phyloP scores from a whole-genome alignment of 169 alveolate genomes.

The Plasmodium vivax region DNA sequence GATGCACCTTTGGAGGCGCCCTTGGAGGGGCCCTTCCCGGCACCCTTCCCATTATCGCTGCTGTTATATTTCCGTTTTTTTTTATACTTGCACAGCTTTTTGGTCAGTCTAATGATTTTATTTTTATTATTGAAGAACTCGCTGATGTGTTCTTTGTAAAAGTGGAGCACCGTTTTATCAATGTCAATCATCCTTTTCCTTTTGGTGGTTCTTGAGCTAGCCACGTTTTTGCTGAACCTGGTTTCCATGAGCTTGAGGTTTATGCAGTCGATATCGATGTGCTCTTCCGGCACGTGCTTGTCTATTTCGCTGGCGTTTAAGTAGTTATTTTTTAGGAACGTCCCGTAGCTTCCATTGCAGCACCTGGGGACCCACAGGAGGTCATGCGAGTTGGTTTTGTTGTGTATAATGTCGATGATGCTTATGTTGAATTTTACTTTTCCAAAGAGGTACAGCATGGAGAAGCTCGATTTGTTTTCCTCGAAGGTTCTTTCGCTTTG shows the following conservation, averaged over 20 bases:
- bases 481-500: conserved; percentile 12
- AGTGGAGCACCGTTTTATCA: conserved; percentile 72
- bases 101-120: conserved; percentile 61
- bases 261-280: conserved; percentile 68
- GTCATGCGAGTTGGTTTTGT: conserved; percentile 72
- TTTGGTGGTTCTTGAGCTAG: conserved; percentile 73
- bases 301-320: conserved; percentile 47
- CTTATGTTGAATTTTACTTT: conserved; percentile 72
- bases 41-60: background rate
- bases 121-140: conserved; percentile 68
- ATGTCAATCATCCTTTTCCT: conserved; percentile 75
- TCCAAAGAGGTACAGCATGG: conserved; percentile 68
- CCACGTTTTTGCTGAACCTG: conserved; percentile 71
- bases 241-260: conserved; percentile 72
- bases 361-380: conserved; percentile 75
- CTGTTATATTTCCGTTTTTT: conserved; percentile 66
- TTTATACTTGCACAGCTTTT: conserved; percentile 68
- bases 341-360: conserved; percentile 70
- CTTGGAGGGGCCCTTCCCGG: background rate
- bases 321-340: conserved; percentile 61
- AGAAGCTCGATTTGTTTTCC: conserved; percentile 66
- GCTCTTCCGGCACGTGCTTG: conserved; percentile 55
- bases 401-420: conserved; percentile 66
- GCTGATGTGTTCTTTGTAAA: conserved; percentile 73
- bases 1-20: background rate